phyloP scores from a whole-genome alignment of 139 green algal species.

The Chlorella sorokiniana region DNA sequence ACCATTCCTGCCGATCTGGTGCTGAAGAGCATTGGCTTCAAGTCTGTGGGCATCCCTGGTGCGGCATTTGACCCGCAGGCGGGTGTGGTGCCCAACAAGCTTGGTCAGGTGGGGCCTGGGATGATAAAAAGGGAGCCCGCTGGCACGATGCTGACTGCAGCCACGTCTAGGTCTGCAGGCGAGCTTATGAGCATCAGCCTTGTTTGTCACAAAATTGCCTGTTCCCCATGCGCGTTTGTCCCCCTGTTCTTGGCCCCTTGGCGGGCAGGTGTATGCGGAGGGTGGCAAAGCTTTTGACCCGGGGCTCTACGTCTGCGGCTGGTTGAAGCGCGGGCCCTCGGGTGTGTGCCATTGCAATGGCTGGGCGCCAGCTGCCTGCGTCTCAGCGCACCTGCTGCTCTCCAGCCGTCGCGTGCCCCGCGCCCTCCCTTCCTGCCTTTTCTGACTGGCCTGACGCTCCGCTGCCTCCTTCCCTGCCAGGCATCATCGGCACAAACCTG shows the following conservation, averaged over 20 bases:
- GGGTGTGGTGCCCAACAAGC: conserved; percentile 74
- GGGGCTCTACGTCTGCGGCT: conserved; percentile 87
- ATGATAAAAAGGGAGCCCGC: not conserved
- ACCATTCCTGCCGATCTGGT: conserved; percentile 62
- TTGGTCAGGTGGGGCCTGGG: conserved; percentile 33
- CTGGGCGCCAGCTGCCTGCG: not conserved
- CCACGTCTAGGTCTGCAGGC: not conserved
- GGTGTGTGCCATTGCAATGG: conserved; percentile 13
- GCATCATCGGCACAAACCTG: conserved; percentile 93
- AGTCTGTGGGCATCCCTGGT: conserved; percentile 64
- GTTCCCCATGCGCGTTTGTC: not conserved
- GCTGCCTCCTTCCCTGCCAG: no score
- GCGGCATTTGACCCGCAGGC: conserved; percentile 73
- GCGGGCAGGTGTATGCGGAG: conserved; percentile 54
- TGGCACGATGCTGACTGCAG: not conserved
- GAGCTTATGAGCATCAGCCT: not conserved
- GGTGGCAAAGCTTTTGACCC: conserved; percentile 28
- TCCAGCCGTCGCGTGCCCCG: not conserved
- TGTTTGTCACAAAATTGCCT: not conserved
- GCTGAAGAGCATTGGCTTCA: conserved; percentile 87
- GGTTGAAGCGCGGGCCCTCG: conserved; percentile 86
- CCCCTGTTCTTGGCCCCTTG: not conserved
- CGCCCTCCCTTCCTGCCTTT: not conserved
- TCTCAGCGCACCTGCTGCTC: not conserved
- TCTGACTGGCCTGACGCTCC: no score